These are phyloP conservation scores for Candida tropicalis DNA, from an alignment of 1,139 yeast genomes.

Conservation along the genomic window DNA sequence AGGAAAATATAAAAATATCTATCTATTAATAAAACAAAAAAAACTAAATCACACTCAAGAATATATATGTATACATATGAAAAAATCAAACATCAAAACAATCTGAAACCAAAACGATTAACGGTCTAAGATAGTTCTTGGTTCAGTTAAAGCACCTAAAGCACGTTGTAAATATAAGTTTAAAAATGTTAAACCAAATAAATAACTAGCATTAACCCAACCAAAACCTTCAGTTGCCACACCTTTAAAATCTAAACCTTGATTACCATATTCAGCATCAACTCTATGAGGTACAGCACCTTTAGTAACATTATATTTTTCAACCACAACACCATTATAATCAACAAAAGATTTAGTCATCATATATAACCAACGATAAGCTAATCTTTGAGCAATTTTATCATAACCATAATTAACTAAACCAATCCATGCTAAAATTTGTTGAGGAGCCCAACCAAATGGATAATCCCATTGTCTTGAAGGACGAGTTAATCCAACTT, in stretches of 20 bases:
- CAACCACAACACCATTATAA: conserved; percentile 94
- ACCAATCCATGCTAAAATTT: conserved; percentile 92
- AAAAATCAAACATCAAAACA: neutral
- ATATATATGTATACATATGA: neutral
- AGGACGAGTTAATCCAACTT: conserved; percentile 68
- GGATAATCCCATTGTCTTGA: conserved; percentile 98
- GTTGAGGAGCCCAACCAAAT: conserved; percentile 99
- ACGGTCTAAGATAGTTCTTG: conserved; percentile 1
- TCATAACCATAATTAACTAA: conserved; percentile 70
- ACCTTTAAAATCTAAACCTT: conserved; percentile 89
- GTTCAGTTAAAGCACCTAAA: conserved; percentile 68
- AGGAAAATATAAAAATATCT: too few relatives aligned
- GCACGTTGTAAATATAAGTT: conserved; percentile 74
- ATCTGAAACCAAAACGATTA: neutral
- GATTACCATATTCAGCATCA: conserved; percentile 96
- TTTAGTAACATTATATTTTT: conserved; percentile 88
- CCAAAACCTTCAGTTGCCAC: conserved; percentile 97
- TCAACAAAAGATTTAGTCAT: conserved; percentile 94
- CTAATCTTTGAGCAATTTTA: conserved; percentile 68
- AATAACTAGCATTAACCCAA: conserved; percentile 91
- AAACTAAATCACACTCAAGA: neutral
- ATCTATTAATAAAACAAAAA: too few relatives aligned
- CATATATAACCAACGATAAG: conserved; percentile 85
- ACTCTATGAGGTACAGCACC: conserved; percentile 88
- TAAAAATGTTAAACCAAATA: conserved; percentile 72